Conservation (phyloP, 257 asterid genomes). For the Scutellaria barbata region DNA sequence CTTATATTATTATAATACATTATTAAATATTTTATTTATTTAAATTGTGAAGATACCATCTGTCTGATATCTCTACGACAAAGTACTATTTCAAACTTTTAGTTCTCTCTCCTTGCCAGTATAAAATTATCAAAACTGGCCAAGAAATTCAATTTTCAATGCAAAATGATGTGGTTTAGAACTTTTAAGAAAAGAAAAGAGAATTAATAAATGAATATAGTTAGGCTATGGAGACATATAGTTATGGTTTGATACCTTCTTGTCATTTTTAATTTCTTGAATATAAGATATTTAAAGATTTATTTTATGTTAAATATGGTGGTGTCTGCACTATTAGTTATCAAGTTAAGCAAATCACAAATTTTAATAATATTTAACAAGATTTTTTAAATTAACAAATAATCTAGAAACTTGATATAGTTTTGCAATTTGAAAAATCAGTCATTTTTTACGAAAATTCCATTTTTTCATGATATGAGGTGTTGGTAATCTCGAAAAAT, state of each 20-base stretch:
- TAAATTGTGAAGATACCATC: slow-evolving; percentile 23
- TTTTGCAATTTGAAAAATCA: too few relatives aligned
- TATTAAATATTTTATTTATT: not conserved
- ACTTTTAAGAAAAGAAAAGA: not conserved
- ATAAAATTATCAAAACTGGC: slow-evolving; percentile 17
- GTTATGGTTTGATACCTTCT: not conserved
- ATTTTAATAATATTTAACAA: too few relatives aligned
- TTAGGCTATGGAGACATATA: not conserved
- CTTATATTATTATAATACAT: not conserved
- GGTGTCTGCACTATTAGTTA: too few relatives aligned
- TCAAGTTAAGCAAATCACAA: too few relatives aligned
- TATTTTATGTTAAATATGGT: too few relatives aligned
- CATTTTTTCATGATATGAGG: too few relatives aligned
- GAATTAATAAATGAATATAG: not conserved
- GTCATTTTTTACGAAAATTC: too few relatives aligned
- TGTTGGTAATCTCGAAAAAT: too few relatives aligned
- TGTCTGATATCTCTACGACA: slow-evolving; percentile 29
- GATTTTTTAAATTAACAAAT: too few relatives aligned
- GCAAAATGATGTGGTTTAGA: not conserved
- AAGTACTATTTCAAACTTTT: not conserved
- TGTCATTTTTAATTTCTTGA: too few relatives aligned
- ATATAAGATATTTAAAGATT: too few relatives aligned
- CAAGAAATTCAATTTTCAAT: not conserved
- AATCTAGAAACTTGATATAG: too few relatives aligned
- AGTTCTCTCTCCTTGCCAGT: not conserved